phyloP scores from a whole-genome alignment of 2,329 filamentous ascomycete genomes.

The Moelleriella libera region DNA sequence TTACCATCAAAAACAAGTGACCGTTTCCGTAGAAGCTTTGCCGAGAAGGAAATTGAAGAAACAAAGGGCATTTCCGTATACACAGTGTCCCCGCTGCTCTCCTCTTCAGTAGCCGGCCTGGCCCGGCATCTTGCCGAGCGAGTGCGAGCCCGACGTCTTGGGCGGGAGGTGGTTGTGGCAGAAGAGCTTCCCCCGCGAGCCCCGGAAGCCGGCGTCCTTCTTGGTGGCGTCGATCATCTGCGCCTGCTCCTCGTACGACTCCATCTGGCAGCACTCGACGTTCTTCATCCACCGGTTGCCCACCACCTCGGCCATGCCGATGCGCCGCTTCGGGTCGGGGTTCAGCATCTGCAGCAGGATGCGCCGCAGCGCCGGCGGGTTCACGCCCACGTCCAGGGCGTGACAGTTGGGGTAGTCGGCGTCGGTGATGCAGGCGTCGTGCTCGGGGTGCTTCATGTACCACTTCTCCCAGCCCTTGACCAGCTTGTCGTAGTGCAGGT shows the following conservation, averaged over 20 bases:
- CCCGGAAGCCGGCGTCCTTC: constrained; percentile 28
- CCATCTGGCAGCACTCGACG: constrained; percentile 66
- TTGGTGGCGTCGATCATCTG: constrained; percentile 48
- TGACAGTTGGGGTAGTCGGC: constrained; percentile 50
- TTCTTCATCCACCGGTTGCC: constrained; percentile 59
- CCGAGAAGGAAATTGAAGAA: too few relatives aligned
- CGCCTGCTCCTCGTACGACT: constrained; percentile 52
- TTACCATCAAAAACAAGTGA: too few relatives aligned
- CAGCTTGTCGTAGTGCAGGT: constrained; percentile 50
- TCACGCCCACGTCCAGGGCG: constrained; percentile 50
- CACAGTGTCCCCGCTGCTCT: too few relatives aligned
- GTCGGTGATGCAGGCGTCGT: constrained; percentile 29
- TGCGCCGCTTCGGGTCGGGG: constrained; percentile 57
- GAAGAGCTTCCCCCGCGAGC: constrained; percentile 34
- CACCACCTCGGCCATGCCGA: constrained; percentile 54
- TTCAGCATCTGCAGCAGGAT: constrained; percentile 73
- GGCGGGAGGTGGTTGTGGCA: constrained; percentile 44
- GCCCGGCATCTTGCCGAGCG: constrained; percentile 41
- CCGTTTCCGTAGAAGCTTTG: too few relatives aligned
- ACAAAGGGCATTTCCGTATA: too few relatives aligned
- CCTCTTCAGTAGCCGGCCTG: constrained; percentile 33
- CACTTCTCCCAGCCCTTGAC: constrained; percentile 56
- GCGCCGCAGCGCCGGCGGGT: constrained; percentile 53
- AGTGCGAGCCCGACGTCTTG: constrained; percentile 28
- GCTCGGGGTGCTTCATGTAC: constrained; percentile 36